These are phyloP conservation scores for Spinellus fusiger DNA, from an alignment of 192 early-diverging fungal genomes.

Conservation along the genomic window DNA sequence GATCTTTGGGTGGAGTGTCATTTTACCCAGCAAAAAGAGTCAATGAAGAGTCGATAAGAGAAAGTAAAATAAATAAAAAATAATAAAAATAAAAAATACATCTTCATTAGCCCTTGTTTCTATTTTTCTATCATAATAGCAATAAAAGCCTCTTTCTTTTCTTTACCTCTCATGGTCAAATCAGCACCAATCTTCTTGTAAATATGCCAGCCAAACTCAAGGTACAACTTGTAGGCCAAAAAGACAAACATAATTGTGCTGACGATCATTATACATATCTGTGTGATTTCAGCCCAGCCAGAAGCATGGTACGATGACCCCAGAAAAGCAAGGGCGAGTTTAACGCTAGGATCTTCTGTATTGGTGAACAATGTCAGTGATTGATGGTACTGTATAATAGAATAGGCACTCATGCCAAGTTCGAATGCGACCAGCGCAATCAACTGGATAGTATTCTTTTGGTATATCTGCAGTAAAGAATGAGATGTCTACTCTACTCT, in stretches of 20 bases:
- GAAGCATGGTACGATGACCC: constrained; percentile 21
- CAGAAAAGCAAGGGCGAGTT: constrained; percentile 12
- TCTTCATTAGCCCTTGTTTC: background rate
- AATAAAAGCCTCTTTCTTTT: background rate
- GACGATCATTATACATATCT: constrained; percentile 48
- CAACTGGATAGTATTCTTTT: constrained; percentile 93
- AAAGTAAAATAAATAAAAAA: background rate
- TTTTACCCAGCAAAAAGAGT: background rate
- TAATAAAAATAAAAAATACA: constrained; percentile 1
- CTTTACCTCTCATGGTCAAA: constrained; percentile 57
- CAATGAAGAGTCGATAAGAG: background rate
- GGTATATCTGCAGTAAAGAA: constrained; percentile 53
- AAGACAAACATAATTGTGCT: constrained; percentile 42
- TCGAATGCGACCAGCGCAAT: constrained; percentile 70
- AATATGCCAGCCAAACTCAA: constrained; percentile 79
- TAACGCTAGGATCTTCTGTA: constrained; percentile 12
- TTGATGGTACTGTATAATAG: constrained; percentile 61
- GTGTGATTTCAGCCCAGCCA: constrained; percentile 43
- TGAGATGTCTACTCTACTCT: background rate
- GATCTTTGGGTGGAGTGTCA: constrained; percentile 25
- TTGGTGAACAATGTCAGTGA: constrained; percentile 31
- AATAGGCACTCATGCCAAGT: constrained; percentile 55
- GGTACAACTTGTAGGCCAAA: constrained; percentile 62
- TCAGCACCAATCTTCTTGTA: constrained; percentile 83
- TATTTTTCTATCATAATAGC: background rate